Conservation (phyloP, 169 alveolate genomes). For the Ichthyophthirius multifiliis region DNA sequence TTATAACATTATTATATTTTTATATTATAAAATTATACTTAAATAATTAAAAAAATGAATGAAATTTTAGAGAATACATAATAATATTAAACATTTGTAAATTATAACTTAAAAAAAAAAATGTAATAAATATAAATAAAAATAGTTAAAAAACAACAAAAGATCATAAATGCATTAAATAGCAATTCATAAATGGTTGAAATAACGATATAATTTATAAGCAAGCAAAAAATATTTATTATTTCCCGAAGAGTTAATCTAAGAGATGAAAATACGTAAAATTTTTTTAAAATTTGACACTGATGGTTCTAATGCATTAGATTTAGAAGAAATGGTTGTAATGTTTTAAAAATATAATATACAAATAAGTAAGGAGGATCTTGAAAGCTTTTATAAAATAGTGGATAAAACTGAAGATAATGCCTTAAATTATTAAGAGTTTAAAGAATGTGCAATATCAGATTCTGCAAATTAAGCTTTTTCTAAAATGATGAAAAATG, state of each 20-base stretch:
- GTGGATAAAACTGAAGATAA: slow-evolving; percentile 1
- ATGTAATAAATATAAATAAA: too few relatives aligned
- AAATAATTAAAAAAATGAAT: too few relatives aligned
- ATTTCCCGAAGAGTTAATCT: neutral
- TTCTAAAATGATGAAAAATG: neutral
- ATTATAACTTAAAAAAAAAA: too few relatives aligned
- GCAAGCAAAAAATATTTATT: neutral
- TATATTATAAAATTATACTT: too few relatives aligned
- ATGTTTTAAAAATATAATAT: slow-evolving; percentile 2
- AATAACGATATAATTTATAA: neutral
- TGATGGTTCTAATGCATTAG: neutral
- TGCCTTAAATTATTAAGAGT: neutral
- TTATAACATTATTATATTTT: too few relatives aligned
- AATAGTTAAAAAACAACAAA: neutral
- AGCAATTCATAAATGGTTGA: neutral
- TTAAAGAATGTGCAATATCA: slow-evolving; percentile 2
- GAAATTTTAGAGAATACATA: too few relatives aligned
- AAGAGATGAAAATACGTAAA: slow-evolving; percentile 2
- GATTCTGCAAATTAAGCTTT: neutral
- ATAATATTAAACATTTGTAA: too few relatives aligned
- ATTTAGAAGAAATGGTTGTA: slow-evolving; percentile 7
- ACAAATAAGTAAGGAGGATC: neutral
- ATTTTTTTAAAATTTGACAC: neutral
- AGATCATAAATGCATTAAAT: neutral
- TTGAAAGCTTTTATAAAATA: neutral